Conservation (phyloP, 78 protist species). For the Bodo saltans region DNA sequence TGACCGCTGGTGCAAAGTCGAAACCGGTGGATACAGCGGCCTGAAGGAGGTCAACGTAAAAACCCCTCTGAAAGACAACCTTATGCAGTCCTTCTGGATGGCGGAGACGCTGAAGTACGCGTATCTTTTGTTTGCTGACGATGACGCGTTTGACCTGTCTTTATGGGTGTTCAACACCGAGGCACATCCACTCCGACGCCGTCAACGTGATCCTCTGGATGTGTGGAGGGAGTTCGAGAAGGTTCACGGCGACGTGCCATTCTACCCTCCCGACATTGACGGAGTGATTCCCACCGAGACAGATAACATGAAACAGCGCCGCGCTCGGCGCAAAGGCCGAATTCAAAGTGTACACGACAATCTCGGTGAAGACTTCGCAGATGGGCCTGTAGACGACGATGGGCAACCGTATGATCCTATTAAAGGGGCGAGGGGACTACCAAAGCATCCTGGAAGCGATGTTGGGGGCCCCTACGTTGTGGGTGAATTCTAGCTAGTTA, state of each 20-base stretch:
- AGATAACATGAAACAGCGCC: background rate
- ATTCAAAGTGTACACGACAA: background rate
- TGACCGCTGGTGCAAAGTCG: background rate
- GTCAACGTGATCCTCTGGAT: conserved; percentile 11
- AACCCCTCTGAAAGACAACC: conserved; percentile 15
- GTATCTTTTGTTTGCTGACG: conserved; percentile 58
- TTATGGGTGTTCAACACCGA: conserved; percentile 92
- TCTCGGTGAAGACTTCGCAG: background rate
- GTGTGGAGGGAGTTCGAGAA: background rate
- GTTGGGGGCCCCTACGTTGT: too few species aligned
- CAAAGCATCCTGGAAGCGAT: too few species aligned
- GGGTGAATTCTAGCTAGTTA: too few species aligned
- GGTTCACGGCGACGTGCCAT: background rate
- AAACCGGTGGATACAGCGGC: conserved; percentile 36
- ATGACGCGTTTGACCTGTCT: conserved; percentile 54
- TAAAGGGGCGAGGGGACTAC: background rate
- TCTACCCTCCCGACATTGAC: background rate
- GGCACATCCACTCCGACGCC: conserved; percentile 77
- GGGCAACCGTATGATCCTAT: background rate
- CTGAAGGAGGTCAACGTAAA: background rate
- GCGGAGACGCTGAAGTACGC: conserved; percentile 88
- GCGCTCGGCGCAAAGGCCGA: too few species aligned
- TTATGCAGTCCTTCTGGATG: conserved; percentile 69
- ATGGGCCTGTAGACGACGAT: background rate
- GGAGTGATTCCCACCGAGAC: background rate